Evolutionary conservation across 2,329 filamentous ascomycete genomes (phyloP).

Genomic region (Claviceps capensis): DNA sequence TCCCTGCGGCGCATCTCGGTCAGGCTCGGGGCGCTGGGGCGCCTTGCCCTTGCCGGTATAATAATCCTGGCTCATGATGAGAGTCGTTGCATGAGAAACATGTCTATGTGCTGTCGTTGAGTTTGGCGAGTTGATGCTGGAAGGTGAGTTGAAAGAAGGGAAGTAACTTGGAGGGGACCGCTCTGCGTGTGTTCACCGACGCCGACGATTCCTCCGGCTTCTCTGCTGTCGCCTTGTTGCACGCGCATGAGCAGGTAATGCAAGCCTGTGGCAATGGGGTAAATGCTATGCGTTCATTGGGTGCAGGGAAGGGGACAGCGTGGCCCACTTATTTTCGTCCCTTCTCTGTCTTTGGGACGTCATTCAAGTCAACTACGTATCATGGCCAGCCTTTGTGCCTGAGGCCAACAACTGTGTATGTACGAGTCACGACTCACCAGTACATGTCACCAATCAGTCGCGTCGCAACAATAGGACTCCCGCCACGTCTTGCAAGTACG

Average conservation of each 20-base stretch:
- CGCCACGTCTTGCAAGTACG: no score
- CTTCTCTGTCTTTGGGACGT: no score
- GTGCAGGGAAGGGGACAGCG: neutral
- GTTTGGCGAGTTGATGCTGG: neutral
- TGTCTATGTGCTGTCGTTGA: constrained; percentile 12
- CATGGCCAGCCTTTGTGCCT: no score
- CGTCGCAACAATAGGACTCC: no score
- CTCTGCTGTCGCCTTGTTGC: neutral
- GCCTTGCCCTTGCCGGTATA: constrained; percentile 40
- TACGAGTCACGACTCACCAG: no score
- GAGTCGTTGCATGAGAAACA: constrained; percentile 18
- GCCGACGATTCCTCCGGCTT: neutral
- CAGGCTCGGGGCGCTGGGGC: constrained; percentile 20
- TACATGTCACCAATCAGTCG: no score
- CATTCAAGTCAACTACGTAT: no score
- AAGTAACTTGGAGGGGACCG: no score
- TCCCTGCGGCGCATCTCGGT: constrained; percentile 14
- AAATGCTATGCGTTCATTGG: neutral
- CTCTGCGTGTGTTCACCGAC: neutral
- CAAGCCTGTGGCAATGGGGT: neutral
- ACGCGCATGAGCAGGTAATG: neutral
- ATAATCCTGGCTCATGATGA: constrained; percentile 48
- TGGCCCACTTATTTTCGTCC: neutral
- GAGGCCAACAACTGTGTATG: no score
- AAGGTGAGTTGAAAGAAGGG: neutral